Conservation (phyloP, 768 basidiomycete species). For the Tylopilus rubrobrunneus region DNA sequence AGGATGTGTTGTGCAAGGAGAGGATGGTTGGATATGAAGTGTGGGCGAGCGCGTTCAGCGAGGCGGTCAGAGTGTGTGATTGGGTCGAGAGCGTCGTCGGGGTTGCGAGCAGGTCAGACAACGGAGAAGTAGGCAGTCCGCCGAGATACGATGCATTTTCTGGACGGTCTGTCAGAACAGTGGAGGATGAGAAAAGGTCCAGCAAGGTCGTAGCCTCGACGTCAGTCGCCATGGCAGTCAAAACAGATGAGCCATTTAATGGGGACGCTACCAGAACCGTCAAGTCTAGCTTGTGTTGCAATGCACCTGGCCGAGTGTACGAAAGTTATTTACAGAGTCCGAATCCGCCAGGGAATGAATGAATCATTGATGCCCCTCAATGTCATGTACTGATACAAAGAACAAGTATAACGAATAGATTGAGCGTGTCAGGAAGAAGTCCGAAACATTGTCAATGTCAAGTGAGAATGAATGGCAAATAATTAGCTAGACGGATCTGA, state of each 20-base stretch:
- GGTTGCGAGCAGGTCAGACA: slow-evolving; percentile 66
- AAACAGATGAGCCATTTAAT: neutral
- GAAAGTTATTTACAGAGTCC: neutral
- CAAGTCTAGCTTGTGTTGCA: neutral
- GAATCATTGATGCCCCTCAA: neutral
- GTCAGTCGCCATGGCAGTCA: slow-evolving; percentile 19
- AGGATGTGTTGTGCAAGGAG: slow-evolving; percentile 78
- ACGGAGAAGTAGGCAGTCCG: slow-evolving; percentile 59
- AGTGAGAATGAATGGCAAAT: neutral
- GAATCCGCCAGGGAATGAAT: neutral
- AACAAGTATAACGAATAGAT: neutral
- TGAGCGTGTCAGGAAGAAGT: neutral
- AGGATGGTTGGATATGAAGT: slow-evolving; percentile 91
- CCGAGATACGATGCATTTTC: slow-evolving; percentile 52
- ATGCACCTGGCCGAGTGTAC: neutral
- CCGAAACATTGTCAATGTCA: neutral
- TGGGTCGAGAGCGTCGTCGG: slow-evolving; percentile 79
- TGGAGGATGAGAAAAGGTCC: slow-evolving; percentile 24
- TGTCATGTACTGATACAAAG: slow-evolving; percentile 12
- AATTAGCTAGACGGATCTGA: neutral
- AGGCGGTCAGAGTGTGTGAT: slow-evolving; percentile 81
- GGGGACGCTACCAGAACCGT: neutral
- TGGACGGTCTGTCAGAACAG: slow-evolving; percentile 11
- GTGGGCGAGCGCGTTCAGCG: slow-evolving; percentile 84
- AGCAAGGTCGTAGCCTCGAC: slow-evolving; percentile 23